Conservation (phyloP, 139 green algal species). For the Chlorella sp. region DNA sequence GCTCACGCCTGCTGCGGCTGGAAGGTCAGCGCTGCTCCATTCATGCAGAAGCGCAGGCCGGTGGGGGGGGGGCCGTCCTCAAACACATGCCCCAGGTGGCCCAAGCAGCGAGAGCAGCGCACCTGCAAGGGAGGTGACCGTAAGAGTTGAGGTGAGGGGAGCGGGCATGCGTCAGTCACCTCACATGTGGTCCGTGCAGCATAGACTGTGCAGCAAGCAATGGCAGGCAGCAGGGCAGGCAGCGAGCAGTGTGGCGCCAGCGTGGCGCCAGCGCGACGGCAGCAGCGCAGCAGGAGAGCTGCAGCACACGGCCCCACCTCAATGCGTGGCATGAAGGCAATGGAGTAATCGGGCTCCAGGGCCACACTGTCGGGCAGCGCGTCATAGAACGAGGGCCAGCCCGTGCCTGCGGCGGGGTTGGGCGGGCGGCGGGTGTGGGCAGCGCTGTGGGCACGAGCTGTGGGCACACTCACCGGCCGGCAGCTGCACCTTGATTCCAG, state of each 20-base stretch:
- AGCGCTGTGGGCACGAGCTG: too few species aligned
- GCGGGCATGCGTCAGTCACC: too few species aligned
- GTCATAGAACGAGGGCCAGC: constrained; percentile 65
- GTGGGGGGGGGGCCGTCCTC: constrained; percentile 88
- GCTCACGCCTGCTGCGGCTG: constrained; percentile 47
- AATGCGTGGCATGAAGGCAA: constrained; percentile 65
- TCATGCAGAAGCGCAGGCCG: constrained; percentile 93
- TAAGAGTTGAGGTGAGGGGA: too few species aligned
- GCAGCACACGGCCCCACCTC: constrained; percentile 43
- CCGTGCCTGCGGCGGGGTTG: constrained; percentile 48
- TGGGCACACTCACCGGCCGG: too few species aligned
- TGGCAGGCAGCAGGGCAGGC: too few species aligned
- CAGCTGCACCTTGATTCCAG: too few species aligned
- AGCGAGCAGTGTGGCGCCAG: too few species aligned
- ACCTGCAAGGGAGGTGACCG: too few species aligned
- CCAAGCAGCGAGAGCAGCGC: constrained; percentile 54
- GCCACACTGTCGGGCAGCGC: constrained; percentile 53
- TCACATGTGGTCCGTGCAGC: too few species aligned
- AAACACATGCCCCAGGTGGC: constrained; percentile 86
- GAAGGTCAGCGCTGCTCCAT: constrained; percentile 80
- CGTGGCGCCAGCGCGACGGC: neutral
- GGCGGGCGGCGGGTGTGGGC: too few species aligned
- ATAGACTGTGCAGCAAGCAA: too few species aligned
- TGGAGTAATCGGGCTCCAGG: constrained; percentile 59
- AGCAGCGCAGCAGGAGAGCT: neutral